Percentiles rank a stretch among this genome's conserved stretches.
Conservation (phyloP, 805 yeast species). For the Torulaspora gathmanii region DNA sequence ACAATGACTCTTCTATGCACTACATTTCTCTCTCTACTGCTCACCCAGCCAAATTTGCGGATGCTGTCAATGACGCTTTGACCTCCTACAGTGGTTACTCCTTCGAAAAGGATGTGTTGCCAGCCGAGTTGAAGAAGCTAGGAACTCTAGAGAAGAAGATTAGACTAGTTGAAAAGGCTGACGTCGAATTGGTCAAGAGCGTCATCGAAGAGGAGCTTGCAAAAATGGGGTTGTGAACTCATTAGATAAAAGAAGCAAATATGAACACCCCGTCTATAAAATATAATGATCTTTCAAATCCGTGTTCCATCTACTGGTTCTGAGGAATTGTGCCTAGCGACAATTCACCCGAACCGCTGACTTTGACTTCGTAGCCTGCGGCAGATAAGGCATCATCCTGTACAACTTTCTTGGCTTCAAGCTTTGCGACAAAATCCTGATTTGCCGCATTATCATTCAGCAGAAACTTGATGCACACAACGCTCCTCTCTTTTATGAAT, state of each 20-base stretch:
- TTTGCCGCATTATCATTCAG: conserved; percentile 61
- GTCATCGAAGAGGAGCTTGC: conserved; percentile 69
- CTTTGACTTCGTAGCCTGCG: conserved; percentile 73
- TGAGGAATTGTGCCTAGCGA: conserved; percentile 38
- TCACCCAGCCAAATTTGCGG: conserved; percentile 97
- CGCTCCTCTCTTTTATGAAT: conserved; percentile 76
- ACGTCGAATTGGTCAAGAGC: conserved; percentile 66
- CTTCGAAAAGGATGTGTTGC: conserved; percentile 83
- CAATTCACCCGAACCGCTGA: conserved; percentile 63
- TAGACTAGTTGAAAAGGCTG: conserved; percentile 63
- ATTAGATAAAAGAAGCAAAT: background rate
- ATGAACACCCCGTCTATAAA: background rate
- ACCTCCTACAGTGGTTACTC: conserved; percentile 63
- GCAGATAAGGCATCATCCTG: conserved; percentile 56
- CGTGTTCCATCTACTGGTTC: background rate
- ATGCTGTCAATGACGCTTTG: conserved; percentile 85
- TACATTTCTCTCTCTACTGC: conserved; percentile 89
- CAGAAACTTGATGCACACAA: conserved; percentile 68
- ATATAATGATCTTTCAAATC: background rate
- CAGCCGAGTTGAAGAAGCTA: conserved; percentile 76
- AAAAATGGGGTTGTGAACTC: conserved; percentile 39
- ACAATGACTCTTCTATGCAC: conserved; percentile 41
- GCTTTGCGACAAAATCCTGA: conserved; percentile 66
- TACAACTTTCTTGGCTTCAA: conserved; percentile 70
- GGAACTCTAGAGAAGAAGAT: conserved; percentile 69